Evolutionary conservation across 78 protist species (phyloP).

Genomic region (Ministeria vibrans): DNA sequence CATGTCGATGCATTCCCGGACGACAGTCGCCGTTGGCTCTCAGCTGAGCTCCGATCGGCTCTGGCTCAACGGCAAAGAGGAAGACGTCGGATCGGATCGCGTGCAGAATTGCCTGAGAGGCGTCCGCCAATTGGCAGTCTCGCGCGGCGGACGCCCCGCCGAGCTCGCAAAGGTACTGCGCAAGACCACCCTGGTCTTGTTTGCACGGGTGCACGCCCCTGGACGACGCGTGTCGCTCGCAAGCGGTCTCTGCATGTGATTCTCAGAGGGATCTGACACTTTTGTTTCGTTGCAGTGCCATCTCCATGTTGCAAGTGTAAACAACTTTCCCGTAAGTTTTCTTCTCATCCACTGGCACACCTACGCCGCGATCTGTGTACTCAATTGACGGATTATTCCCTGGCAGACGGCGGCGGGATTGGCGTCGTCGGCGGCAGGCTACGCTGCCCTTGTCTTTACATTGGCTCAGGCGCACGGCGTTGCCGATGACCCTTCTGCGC

Average conservation of each 20-base stretch:
- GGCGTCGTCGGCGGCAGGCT: slow-evolving; percentile 97
- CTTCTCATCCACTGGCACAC: too few relatives aligned
- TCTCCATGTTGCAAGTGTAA: too few relatives aligned
- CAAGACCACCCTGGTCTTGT: not conserved
- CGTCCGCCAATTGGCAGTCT: too few relatives aligned
- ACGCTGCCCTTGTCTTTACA: slow-evolving; percentile 48
- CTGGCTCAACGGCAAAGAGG: slow-evolving; percentile 88
- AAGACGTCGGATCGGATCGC: not conserved
- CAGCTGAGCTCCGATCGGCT: slow-evolving; percentile 55
- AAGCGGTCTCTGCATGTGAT: not conserved
- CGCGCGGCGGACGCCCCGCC: not conserved
- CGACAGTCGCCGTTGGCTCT: slow-evolving; percentile 51
- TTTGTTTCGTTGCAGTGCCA: not conserved
- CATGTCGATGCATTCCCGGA: slow-evolving; percentile 35
- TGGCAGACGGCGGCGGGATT: slow-evolving; percentile 99
- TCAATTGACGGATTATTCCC: too few relatives aligned
- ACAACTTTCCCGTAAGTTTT: too few relatives aligned
- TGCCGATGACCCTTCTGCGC: too few relatives aligned
- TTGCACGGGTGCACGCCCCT: not conserved
- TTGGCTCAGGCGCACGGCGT: slow-evolving; percentile 40
- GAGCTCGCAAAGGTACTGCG: not conserved
- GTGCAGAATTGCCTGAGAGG: not conserved
- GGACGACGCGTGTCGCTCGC: not conserved
- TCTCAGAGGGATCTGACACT: not conserved
- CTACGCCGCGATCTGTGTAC: too few relatives aligned